Percentiles rank a stretch among this genome's conserved stretches.
phyloP scores from a whole-genome alignment of 495 filamentous ascomycete genomes.

The Aspergillus steynii region DNA sequence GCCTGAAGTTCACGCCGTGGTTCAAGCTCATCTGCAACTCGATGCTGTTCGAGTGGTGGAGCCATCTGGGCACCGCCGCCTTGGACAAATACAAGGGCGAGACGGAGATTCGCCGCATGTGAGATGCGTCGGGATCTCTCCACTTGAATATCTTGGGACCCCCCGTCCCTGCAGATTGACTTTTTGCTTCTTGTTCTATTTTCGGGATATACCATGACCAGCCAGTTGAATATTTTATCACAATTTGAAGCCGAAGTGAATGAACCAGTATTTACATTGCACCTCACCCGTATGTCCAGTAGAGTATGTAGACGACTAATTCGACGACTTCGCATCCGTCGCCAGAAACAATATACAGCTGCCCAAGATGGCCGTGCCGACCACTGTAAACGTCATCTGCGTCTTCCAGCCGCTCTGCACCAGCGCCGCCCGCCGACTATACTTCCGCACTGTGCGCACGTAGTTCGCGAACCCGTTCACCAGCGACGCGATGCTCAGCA shows the following conservation, averaged over 20 bases:
- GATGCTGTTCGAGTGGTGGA: slow-evolving; percentile 99
- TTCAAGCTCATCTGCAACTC: slow-evolving; percentile 98
- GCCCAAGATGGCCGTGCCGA: slow-evolving; percentile 78
- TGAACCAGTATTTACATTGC: no score
- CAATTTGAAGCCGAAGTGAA: not conserved
- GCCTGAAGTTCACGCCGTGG: slow-evolving; percentile 91
- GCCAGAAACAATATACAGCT: slow-evolving; percentile 69
- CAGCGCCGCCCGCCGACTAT: slow-evolving; percentile 72
- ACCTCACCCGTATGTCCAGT: no score
- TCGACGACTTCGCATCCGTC: slow-evolving; percentile 41
- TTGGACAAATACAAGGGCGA: slow-evolving; percentile 86
- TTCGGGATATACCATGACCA: not conserved
- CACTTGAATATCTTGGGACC: not conserved
- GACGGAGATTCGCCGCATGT: slow-evolving; percentile 87
- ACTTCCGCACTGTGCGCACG: slow-evolving; percentile 81
- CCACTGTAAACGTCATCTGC: slow-evolving; percentile 71
- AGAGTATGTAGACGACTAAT: not conserved
- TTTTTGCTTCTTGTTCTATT: not conserved
- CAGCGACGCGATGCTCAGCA: slow-evolving; percentile 72
- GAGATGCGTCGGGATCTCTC: slow-evolving; percentile 7
- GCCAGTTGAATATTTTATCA: not conserved
- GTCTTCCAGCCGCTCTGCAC: slow-evolving; percentile 96
- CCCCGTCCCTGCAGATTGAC: not conserved
- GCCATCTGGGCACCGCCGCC: slow-evolving; percentile 70
- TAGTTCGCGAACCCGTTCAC: slow-evolving; percentile 82